These are phyloP conservation scores for Tanacetum coccineum DNA, from an alignment of 129 eudicot species.

Conservation along the genomic window DNA sequence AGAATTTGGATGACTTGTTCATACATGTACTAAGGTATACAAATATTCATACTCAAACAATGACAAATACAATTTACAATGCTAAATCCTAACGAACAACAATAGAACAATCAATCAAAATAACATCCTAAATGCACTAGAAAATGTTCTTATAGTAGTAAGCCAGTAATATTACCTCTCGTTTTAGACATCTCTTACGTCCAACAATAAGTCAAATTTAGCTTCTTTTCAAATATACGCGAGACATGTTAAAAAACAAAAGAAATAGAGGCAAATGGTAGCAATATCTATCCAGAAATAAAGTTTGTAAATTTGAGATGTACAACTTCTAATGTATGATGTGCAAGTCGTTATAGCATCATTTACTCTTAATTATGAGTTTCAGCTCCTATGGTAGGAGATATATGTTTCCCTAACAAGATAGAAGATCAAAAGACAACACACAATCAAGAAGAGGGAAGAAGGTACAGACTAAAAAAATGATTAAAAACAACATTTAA, in stretches of 20 bases:
- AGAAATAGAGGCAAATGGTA: background rate
- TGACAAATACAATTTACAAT: no score
- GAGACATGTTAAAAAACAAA: background rate
- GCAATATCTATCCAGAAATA: slow-evolving; percentile 4
- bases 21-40: no score
- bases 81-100: background rate
- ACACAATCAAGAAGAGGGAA: slow-evolving; percentile 26
- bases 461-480: slow-evolving; percentile 19
- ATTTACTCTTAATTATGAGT: background rate
- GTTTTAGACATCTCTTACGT: background rate
- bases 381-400: slow-evolving; percentile 17
- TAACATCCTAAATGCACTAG: background rate
- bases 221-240: background rate
- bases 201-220: background rate
- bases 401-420: no score
- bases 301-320: slow-evolving; percentile 8
- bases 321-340: slow-evolving; percentile 2
- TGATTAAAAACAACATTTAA: slow-evolving; percentile 40
- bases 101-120: background rate
- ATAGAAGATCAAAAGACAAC: background rate
- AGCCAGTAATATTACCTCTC: background rate
- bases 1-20: no score
- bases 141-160: background rate
- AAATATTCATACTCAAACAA: no score
- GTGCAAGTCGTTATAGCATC: slow-evolving; percentile 14